Evolutionary conservation across 140 eudicot species (phyloP), one percentile per base, ranked within the genome.

Genomic region (Anethum foeniculum): DNA sequence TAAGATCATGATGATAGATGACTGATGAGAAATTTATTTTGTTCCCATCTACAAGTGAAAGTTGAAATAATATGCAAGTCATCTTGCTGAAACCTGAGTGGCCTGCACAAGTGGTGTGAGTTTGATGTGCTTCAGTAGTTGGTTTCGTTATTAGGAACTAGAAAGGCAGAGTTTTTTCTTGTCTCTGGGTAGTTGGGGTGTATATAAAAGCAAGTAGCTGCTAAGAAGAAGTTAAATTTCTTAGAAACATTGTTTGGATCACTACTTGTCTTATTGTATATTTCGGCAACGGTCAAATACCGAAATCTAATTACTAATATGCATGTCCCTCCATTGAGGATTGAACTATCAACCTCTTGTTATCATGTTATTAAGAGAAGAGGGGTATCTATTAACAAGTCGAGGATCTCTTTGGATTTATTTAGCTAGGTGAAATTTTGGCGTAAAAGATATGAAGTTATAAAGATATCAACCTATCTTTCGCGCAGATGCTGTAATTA

Each of bases 401-500:
- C 43, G 4, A 6, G 43, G 43, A 39, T 39, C 6, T 82, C 36
- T 65, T 43, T 82, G 5, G 73, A 14, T 27, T 67, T 11, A 2
- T 28, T 5, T 67, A 67, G 73, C 15, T 67, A 18, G 34, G 18
- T 69, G 75, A 71, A 39, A 54, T 7, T 46, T 32, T 77, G 46
- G 28, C 65, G 1, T 0, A 6, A 56, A 18, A 56, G 3, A 56
- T 56, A 25, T 23, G 4, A 56, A 47, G 71, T 69, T 81, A 39
- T 2, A 39, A 39, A 39, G 43, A 39, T 39, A 34, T 34, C 38
- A 34, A 52, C 3, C 3, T 76, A 32, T n/a, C 74, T 28, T 71
- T 73, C 83, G 77, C 86, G 85, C 93, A 91, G 98, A 93, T 84
- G 91, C 91, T 46, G 98, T 91, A 56, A 89, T 93, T 52, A 91